Conservation (phyloP, 148 eudicot species). For the Camellia granthamiana region DNA sequence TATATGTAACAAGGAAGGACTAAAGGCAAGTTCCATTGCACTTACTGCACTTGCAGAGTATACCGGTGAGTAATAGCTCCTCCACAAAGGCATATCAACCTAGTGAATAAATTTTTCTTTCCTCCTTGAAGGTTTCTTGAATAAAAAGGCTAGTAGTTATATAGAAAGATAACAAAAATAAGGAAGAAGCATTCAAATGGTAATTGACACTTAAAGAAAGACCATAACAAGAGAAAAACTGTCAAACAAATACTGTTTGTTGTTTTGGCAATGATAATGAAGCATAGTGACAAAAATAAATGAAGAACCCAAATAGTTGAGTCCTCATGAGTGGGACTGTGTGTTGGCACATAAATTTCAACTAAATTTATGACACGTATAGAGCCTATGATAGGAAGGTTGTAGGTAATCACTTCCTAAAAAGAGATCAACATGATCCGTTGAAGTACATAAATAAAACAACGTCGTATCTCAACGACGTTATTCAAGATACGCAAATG, state of each 20-base stretch:
- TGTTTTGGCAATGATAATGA: not conserved
- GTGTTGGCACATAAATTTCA: no score
- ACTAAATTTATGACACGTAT: no score
- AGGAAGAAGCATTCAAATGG: not conserved
- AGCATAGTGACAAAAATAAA: not conserved
- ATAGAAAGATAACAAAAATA: not conserved
- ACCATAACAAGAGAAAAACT: no score
- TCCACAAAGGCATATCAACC: not conserved
- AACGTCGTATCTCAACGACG: no score
- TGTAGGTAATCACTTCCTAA: no score
- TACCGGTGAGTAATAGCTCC: constrained; percentile 57
- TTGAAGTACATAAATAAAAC: no score
- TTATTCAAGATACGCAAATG: no score
- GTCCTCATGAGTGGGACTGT: no score
- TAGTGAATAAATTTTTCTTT: not conserved
- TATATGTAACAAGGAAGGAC: constrained; percentile 84
- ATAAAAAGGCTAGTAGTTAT: not conserved
- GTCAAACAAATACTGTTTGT: not conserved
- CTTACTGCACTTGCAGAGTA: constrained; percentile 80
- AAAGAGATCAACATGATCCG: no score
- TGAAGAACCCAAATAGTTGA: constrained; percentile 1
- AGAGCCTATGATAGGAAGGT: no score
- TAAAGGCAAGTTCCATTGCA: constrained; percentile 75
- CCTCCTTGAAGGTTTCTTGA: not conserved
- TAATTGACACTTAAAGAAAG: not conserved